A percentile compares a stretch with the other conserved stretches of the same genome.
Evolutionary conservation across 2,329 filamentous ascomycete genomes (phyloP).

Genomic region (Hymenoscyphus infarciens): DNA sequence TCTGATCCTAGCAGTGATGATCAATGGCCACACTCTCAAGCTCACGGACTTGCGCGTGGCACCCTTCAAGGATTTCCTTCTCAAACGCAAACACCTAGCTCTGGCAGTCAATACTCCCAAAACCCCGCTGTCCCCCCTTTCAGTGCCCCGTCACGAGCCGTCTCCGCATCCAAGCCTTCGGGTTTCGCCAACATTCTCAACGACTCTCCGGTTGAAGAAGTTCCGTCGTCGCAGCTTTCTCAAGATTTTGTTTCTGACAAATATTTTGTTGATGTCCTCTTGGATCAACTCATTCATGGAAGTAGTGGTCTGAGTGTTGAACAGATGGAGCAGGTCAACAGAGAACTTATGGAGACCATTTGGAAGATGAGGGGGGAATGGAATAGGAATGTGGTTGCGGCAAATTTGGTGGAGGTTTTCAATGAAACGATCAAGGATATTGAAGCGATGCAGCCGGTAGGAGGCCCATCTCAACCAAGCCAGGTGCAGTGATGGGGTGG

Average conservation of each 20-base stretch:
- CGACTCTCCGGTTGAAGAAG: slow-evolving; percentile 33
- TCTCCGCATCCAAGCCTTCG: slow-evolving; percentile 25
- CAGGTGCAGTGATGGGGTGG: not conserved
- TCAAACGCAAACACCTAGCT: slow-evolving; percentile 34
- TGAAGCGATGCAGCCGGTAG: slow-evolving; percentile 37
- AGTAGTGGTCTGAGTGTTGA: slow-evolving; percentile 59
- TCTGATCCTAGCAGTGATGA: slow-evolving; percentile 48
- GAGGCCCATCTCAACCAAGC: slow-evolving; percentile 28
- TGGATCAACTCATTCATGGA: slow-evolving; percentile 26
- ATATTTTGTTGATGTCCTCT: slow-evolving; percentile 27
- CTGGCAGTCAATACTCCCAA: slow-evolving; percentile 30
- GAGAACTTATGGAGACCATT: slow-evolving; percentile 83
- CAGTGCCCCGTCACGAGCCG: slow-evolving; percentile 33
- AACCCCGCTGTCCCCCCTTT: slow-evolving; percentile 40
- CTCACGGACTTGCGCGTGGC: slow-evolving; percentile 46
- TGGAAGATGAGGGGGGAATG: slow-evolving; percentile 78
- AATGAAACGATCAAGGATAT: slow-evolving; percentile 72
- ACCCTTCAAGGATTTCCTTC: slow-evolving; percentile 31
- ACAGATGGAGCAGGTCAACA: slow-evolving; percentile 90
- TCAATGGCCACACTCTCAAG: slow-evolving; percentile 57
- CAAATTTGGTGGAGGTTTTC: slow-evolving; percentile 64
- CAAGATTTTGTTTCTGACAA: slow-evolving; percentile 42
- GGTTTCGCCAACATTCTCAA: slow-evolving; percentile 33
- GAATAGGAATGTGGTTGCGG: slow-evolving; percentile 74
- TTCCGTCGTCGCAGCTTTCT: slow-evolving; percentile 28